Evolutionary conservation across 2,329 filamentous ascomycete species (phyloP), one percentile per base, ranked within the genome.

Genomic region (Fusarium sp.): DNA sequence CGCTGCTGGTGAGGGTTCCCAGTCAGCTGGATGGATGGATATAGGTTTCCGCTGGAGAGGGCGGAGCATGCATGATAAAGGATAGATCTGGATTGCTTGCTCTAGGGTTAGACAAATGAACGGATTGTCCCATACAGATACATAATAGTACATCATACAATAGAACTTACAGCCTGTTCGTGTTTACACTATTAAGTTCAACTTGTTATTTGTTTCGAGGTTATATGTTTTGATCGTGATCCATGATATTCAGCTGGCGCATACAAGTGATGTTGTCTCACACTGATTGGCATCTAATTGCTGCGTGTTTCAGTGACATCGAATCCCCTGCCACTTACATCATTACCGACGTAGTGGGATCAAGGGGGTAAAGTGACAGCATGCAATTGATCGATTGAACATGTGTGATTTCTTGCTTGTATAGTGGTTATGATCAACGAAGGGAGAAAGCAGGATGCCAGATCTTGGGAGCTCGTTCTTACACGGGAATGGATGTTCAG

Each of bases 41-140:
- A 64, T 46, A 70, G 59, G 51, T 54, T 19, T 19, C 40, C 58
- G 67, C 67, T 46, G 49, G 45, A 51, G 70, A 53, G 44, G 47
- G 64, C 55, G 43, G 43, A 49, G 64, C 62, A 70, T 62, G 64
- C 62, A 70, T 62, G 65, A 75, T 72, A 66, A 62, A 73, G 64
- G 70, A 72, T 75, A 74, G 73, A 75, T 58, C 60, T 62, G 65
- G 62, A 45, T 64, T 62, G 61, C 55, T 66, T 68, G 55, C 65
- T 57, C 65, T 62, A 69, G 59, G 62, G 72, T 72, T 72, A 75
- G 71, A 75, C 62, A 66, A 73, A 74, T 72, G 73, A 74, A 75
- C 55, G 70, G 61, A 67, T 66, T 65, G 62, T 69, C 71, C 61
- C 52, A 68, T 61, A 57, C 44, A 57, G 45, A 65, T 70, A 69